These are phyloP conservation scores for Malus fusca DNA, from an alignment of 306 rosid genomes.

Conservation along the genomic window DNA sequence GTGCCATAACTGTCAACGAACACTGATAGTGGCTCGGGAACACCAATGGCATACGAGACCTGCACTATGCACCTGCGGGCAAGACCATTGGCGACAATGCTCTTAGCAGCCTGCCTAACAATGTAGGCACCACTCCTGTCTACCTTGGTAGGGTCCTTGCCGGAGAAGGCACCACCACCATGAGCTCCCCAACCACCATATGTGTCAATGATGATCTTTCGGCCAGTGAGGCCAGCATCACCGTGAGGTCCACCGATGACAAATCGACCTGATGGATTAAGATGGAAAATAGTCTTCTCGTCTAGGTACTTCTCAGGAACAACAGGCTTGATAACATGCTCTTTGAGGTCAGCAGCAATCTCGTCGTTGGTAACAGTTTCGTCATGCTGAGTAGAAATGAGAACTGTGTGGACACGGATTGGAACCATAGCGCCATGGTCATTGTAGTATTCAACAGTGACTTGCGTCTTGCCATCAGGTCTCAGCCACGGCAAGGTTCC, in stretches of 20 bases:
- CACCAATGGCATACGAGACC: constrained; percentile 61
- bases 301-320: constrained; percentile 59
- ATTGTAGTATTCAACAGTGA: constrained; percentile 52
- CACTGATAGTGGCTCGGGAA: constrained; percentile 54
- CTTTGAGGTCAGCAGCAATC: constrained; percentile 55
- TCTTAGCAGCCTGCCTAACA: constrained; percentile 69
- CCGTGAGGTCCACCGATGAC: constrained; percentile 71
- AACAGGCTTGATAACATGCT: constrained; percentile 55
- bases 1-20: constrained; percentile 50
- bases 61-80: constrained; percentile 62
- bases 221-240: constrained; percentile 59
- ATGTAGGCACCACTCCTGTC: constrained; percentile 64
- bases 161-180: constrained; percentile 70
- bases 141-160: constrained; percentile 59
- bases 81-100: constrained; percentile 52
- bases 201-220: constrained; percentile 55
- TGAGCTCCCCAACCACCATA: constrained; percentile 76
- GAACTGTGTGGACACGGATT: constrained; percentile 51
- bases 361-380: constrained; percentile 59
- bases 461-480: constrained; percentile 65
- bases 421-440: constrained; percentile 61
- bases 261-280: constrained; percentile 60
- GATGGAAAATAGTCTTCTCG: constrained; percentile 60
- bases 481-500: constrained; percentile 58
- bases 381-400: constrained; percentile 61